Evolutionary conservation across 2,329 filamentous ascomycete genomes (phyloP), one percentile per base, ranked within the genome.

Genomic region (Echinosphaeria canescens): DNA sequence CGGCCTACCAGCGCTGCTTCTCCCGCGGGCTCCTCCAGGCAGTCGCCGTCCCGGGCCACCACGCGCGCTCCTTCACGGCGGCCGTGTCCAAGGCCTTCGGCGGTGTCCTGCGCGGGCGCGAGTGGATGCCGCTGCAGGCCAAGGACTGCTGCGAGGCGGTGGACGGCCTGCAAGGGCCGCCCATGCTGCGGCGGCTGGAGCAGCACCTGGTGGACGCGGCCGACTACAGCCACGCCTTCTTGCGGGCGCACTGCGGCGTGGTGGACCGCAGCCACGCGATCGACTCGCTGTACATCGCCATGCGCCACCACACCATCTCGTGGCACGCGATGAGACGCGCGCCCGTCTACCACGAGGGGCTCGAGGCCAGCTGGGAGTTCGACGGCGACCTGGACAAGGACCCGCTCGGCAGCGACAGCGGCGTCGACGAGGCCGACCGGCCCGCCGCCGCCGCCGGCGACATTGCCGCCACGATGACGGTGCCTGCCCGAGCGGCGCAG

Each of bases 11-110:
- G 38, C 53, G 64, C 23, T 68, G 62, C 24, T 48, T 69, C 4
- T 70, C 64, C 10, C 58, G 64, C 11, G 64, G 64, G 3, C 51
- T 69, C 24, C 64, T 69, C 35, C 59, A 57, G 31, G 59, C 65
- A 44, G 49, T 69, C 12, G 59, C 56, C 7, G 51, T 70, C 10
- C 49, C 51, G 23, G 61, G 59, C 12, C 49, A 48, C 3, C 52
- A 56, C 30, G 52, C 55, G 23, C 42, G 50, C 16, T 57, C 62
- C 1, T 64, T 70, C 36, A 45, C 40, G 9, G 38, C 35, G 12
- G 60, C 62, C 14, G 53, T 69, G 10, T 47, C 48, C 15, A 48
- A 46, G 28, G 50, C 61, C 0, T 70, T 70, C 35, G 45, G 47
- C 3, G 44, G 48, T 16, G 45, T 66, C 6, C 48, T 70, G 3